A percentile compares a stretch with the other conserved stretches of the same genome.
Conservation (phyloP, 805 yeast genomes). For the Metschnikowia aberdeeniae region DNA sequence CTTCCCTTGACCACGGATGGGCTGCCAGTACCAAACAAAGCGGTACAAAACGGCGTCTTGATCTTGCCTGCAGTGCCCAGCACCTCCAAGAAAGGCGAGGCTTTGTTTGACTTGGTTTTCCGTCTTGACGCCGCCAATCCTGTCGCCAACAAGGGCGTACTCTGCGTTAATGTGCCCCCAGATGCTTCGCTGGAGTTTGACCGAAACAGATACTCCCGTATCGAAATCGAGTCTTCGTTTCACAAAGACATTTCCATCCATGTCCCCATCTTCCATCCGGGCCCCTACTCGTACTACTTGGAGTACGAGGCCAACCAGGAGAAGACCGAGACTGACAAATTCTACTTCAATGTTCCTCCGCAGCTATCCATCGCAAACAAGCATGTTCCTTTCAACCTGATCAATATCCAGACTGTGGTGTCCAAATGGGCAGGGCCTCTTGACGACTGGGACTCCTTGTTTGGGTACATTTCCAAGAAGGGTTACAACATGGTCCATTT, state of each 20-base stretch:
- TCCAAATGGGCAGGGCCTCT: slow-evolving; percentile 87
- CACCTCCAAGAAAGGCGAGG: slow-evolving; percentile 30
- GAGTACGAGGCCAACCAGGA: slow-evolving; percentile 43
- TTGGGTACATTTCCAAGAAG: slow-evolving; percentile 58
- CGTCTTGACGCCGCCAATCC: slow-evolving; percentile 72
- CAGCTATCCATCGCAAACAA: slow-evolving; percentile 53
- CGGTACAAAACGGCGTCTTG: slow-evolving; percentile 45
- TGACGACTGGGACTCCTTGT: slow-evolving; percentile 62
- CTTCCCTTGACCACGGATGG: slow-evolving; percentile 47
- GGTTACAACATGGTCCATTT: slow-evolving; percentile 96
- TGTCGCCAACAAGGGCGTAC: slow-evolving; percentile 63
- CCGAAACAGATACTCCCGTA: slow-evolving; percentile 52
- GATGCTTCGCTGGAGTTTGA: slow-evolving; percentile 40
- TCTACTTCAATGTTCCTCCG: slow-evolving; percentile 79
- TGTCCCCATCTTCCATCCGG: slow-evolving; percentile 64
- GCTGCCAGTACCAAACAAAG: slow-evolving; percentile 37
- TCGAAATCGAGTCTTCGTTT: slow-evolving; percentile 52
- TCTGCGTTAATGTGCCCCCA: slow-evolving; percentile 72
- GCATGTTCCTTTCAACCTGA: slow-evolving; percentile 67
- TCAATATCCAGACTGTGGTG: slow-evolving; percentile 78
- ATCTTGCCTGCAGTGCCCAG: slow-evolving; percentile 44
- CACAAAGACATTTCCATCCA: slow-evolving; percentile 59
- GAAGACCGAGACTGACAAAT: slow-evolving; percentile 49
- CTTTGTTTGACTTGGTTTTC: slow-evolving; percentile 50
- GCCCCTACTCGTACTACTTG: slow-evolving; percentile 73